A percentile compares a stretch with the other conserved stretches of the same genome.
Conservation (phyloP, 345 rosid genomes). For the Eutrema yunnanense region DNA sequence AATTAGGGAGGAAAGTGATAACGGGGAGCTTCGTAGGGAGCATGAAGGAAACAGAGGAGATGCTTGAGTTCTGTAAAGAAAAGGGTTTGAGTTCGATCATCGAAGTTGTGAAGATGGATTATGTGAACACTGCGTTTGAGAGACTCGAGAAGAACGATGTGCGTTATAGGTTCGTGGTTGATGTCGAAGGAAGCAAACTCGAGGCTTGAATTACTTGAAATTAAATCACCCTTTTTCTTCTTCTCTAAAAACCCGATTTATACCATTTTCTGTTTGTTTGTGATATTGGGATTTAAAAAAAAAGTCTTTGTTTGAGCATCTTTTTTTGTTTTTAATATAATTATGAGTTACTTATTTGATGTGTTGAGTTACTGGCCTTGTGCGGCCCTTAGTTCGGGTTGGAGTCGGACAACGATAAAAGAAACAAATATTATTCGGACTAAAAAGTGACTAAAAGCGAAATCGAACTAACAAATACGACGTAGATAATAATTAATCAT, state of each 20-base stretch:
- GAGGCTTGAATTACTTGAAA: conserved; percentile 16
- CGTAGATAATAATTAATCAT: neutral
- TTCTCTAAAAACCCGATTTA: neutral
- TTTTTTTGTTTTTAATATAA: neutral
- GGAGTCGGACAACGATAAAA: neutral
- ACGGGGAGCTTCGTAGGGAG: conserved; percentile 83
- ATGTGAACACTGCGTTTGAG: conserved; percentile 70
- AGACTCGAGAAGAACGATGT: conserved; percentile 92
- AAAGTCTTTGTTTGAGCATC: neutral
- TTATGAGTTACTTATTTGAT: neutral
- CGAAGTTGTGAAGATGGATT: conserved; percentile 84
- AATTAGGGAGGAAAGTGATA: conserved; percentile 63
- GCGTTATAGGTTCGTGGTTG: conserved; percentile 85
- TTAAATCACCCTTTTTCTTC: neutral
- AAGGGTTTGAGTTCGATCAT: conserved; percentile 60
- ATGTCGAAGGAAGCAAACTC: conserved; percentile 84
- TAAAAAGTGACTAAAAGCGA: conserved; percentile 2
- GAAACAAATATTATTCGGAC: neutral
- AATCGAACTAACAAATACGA: neutral
- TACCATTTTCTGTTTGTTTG: conserved; percentile 2
- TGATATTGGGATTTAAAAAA: neutral
- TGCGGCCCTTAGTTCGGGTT: neutral
- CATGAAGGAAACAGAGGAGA: conserved; percentile 78
- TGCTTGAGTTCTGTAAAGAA: conserved; percentile 70
- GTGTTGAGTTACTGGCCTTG: neutral